Percentiles rank a stretch among this genome's conserved stretches.
Conservation (phyloP, 2,329 filamentous ascomycete species). For the Fusarium goolgardi region DNA sequence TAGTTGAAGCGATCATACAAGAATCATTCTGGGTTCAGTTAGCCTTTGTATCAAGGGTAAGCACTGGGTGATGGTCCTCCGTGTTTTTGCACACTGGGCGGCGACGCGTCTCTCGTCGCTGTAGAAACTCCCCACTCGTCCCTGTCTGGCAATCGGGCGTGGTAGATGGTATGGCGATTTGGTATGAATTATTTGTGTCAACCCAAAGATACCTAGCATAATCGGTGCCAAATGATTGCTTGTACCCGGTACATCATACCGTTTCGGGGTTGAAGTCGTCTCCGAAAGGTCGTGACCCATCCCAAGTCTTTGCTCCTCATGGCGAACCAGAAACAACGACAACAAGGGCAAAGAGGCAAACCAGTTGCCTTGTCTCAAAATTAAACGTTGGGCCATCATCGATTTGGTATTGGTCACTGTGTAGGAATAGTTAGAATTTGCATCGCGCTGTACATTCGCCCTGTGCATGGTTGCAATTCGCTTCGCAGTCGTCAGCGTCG, state of each 20-base stretch:
- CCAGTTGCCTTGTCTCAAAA: not conserved
- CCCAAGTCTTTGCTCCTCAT: not conserved
- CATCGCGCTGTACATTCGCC: not conserved
- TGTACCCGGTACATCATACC: not conserved
- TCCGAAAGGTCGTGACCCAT: not conserved
- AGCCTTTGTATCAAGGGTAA: not conserved
- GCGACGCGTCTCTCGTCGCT: conserved; percentile 3
- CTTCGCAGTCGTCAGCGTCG: not conserved
- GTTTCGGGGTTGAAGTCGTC: not conserved
- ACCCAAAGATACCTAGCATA: not conserved
- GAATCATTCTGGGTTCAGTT: not conserved
- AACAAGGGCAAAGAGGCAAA: not conserved
- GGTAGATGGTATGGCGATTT: not conserved
- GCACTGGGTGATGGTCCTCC: not conserved
- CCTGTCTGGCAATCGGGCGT: not conserved
- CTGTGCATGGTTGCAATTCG: not conserved
- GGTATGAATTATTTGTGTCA: not conserved
- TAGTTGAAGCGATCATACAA: not conserved
- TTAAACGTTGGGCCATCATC: not conserved
- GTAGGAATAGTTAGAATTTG: not conserved
- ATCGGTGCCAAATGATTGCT: not conserved
- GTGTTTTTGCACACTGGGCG: not conserved
- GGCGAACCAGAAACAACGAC: not conserved
- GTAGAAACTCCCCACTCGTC: conserved; percentile 7
- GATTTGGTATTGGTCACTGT: not conserved